Conservation (phyloP, 805 yeast species). For the Lachancea nothofagi region DNA sequence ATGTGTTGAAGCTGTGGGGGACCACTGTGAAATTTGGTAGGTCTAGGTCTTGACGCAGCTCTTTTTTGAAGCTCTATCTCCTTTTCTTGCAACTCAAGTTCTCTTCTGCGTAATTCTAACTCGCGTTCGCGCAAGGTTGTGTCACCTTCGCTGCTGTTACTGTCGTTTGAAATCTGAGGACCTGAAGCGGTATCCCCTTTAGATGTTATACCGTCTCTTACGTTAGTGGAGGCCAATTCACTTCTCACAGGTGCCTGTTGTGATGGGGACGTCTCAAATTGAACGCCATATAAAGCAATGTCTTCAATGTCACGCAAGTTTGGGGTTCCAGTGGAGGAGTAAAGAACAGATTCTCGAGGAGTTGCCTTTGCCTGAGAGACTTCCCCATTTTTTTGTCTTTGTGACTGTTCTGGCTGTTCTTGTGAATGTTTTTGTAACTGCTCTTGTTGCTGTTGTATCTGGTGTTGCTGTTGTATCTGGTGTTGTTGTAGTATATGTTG, state of each 20-base stretch:
- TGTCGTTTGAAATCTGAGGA: no score
- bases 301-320: slow-evolving; percentile 30
- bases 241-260: neutral
- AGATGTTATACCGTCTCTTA: slow-evolving; percentile 18
- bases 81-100: slow-evolving; percentile 32
- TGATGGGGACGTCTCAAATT: slow-evolving; percentile 27
- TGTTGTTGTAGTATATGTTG: neutral
- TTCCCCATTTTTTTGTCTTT: no score
- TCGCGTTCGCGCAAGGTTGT: slow-evolving; percentile 27
- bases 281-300: slow-evolving; percentile 29
- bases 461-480: neutral
- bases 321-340: slow-evolving; percentile 28
- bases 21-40: slow-evolving; percentile 3
- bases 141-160: slow-evolving; percentile 8
- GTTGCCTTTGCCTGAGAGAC: neutral
- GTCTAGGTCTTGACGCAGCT: slow-evolving; percentile 14
- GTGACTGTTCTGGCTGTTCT: neutral
- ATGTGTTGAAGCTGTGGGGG: slow-evolving; percentile 18
- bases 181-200: slow-evolving; percentile 3
- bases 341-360: neutral
- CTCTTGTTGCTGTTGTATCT: neutral
- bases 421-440: slow-evolving; percentile 2
- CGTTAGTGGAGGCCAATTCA: slow-evolving; percentile 15
- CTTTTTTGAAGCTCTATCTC: slow-evolving; percentile 30
- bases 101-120: slow-evolving; percentile 30